Base-by-base conservation (phyloP, 106 monocot species). In the Narthecium ossifragum region DNA sequence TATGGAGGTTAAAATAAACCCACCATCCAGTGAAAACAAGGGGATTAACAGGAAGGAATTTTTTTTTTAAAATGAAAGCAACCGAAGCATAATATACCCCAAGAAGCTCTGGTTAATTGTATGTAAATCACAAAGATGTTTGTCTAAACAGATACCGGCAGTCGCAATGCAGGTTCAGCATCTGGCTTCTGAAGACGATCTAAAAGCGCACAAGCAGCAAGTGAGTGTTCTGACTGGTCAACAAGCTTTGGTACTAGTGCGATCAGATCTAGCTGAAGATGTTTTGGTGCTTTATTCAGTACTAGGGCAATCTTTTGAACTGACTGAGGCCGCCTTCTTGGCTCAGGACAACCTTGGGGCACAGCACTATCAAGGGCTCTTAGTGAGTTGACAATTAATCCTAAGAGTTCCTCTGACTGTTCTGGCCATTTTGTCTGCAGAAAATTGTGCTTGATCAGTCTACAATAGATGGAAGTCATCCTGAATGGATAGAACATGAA, bases 361-460 rank as follows among this genome's bases (percentile, higher is more conserved):
- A 86, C 90, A 60, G 80, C 70, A 78, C 61, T 78, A 62, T 96
- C 94, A 37, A 90, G 83, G 34, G 94, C 69, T 64, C 83, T 80
- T 49, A 96, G 55, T 46, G 89, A 96, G 69, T 80, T 96, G 27
- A 96, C 72, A 70, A 96, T 96, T 59, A 96, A 59, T 26, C 80
- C 75, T 69, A 96, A 65, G 23, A 90, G 83, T 65, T 96, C 90
- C 62, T 83, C 90, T 51, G 90, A 96, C 53, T 96, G 94, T 45
- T 90, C 86, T 49, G 83, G 94, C 83, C 82, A 86, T 60, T 86
- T 96, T 65, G 69, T 78, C 94, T 96, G 47, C 34, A 66, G 43
- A 53, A 6, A 45, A 56, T 32, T 15, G 31, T 26, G 28, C n/a
- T 26, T 9, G 55, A 61, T 56, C 18, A 66, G 53, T 59, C 60